A percentile compares a stretch with the other conserved stretches of the same genome.
phyloP scores from a whole-genome alignment of 1,284 basidiomycete species.

The Rhodotorula sp. region DNA sequence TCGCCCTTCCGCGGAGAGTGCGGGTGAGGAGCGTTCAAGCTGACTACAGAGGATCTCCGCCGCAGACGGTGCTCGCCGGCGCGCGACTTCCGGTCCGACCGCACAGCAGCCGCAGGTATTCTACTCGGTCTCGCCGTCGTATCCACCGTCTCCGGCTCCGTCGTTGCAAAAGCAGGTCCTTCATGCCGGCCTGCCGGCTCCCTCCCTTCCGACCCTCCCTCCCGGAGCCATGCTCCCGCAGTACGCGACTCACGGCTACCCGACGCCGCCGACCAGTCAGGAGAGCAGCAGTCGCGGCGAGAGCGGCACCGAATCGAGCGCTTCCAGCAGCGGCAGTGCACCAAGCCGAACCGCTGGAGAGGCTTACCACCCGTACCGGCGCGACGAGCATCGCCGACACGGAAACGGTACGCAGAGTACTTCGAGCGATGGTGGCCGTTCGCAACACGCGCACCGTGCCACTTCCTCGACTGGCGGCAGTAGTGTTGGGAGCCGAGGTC shows the following conservation, averaged over 20 bases:
- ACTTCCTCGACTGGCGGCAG: constrained; percentile 13
- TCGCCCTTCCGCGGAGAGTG: background rate
- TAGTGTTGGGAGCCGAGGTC: background rate
- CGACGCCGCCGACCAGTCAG: constrained; percentile 30
- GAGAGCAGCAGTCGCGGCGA: constrained; percentile 13
- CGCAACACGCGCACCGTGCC: constrained; percentile 1
- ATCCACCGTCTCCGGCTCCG: constrained; percentile 13
- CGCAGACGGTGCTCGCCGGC: constrained; percentile 7
- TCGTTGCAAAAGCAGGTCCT: background rate
- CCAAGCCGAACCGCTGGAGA: background rate
- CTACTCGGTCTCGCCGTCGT: constrained; percentile 18
- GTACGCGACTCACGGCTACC: constrained; percentile 28
- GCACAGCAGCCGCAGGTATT: constrained; percentile 7
- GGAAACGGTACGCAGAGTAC: background rate
- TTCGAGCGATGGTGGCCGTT: background rate
- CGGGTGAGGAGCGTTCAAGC: too few species aligned
- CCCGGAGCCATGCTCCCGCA: constrained; percentile 32
- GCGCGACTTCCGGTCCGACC: constrained; percentile 28
- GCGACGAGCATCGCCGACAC: constrained; percentile 9
- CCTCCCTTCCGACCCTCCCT: constrained; percentile 13
- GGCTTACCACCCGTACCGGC: constrained; percentile 36
- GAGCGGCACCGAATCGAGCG: constrained; percentile 21
- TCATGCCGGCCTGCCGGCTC: background rate
- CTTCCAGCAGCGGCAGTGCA: constrained; percentile 17
- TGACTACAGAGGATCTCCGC: background rate